phyloP scores from a whole-genome alignment of 176 grass and related monocot species.

The Alopecurus myosuroides region DNA sequence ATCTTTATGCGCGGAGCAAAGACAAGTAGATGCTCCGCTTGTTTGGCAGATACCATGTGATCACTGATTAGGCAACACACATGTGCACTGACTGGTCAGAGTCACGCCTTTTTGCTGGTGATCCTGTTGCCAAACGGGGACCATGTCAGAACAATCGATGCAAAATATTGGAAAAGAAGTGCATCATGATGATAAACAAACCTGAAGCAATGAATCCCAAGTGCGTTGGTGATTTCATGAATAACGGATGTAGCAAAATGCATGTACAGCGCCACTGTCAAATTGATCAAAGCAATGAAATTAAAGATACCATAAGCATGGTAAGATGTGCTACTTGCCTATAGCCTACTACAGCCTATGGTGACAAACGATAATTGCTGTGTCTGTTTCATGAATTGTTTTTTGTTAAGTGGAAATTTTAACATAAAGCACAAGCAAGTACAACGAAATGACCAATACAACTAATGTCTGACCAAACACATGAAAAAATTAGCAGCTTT shows the following conservation, averaged over 20 bases:
- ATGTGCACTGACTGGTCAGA: neutral
- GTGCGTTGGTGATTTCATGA: conserved; percentile 89
- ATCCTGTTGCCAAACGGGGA: conserved; percentile 55
- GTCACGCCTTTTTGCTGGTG: conserved; percentile 89
- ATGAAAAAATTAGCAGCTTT: neutral
- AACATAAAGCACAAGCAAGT: neutral
- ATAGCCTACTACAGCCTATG: neutral
- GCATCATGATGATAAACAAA: conserved; percentile 12
- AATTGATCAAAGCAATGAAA: conserved; percentile 11
- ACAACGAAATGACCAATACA: neutral
- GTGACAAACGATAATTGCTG: neutral
- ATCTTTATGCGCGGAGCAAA: neutral
- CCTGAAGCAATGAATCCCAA: conserved; percentile 98
- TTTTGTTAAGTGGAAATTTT: neutral
- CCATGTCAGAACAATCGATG: conserved; percentile 10
- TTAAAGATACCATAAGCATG: neutral
- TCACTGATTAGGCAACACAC: neutral
- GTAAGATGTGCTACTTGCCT: neutral
- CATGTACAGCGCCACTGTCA: conserved; percentile 80
- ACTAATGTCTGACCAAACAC: neutral
- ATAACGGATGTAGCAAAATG: conserved; percentile 99
- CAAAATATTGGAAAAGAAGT: neutral
- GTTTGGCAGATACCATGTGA: conserved; percentile 16
- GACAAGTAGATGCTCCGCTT: neutral
- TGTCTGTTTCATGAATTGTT: neutral